phyloP scores from a whole-genome alignment of 805 yeast genomes.

The Yarrowia keelungensis region DNA sequence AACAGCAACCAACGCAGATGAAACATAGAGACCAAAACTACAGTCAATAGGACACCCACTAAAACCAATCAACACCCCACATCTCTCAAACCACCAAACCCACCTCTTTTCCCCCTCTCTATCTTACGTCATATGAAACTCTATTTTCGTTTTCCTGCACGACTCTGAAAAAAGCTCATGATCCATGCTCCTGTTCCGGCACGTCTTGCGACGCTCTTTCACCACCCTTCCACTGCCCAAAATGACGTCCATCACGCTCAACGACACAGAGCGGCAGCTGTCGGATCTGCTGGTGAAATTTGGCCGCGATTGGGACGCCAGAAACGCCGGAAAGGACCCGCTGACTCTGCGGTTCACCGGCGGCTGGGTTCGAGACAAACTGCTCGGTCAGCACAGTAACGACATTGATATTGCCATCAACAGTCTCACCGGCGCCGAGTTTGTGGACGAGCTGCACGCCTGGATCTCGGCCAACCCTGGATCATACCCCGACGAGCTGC shows the following conservation, averaged over 20 bases:
- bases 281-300: slow-evolving; percentile 48
- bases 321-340: slow-evolving; percentile 42
- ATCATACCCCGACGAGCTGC: slow-evolving; percentile 45
- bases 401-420: slow-evolving; percentile 94
- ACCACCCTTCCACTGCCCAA: not conserved
- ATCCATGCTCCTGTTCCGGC: not conserved
- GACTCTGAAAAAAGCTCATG: not conserved
- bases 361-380: slow-evolving; percentile 97
- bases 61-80: too few relatives aligned
- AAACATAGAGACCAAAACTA: too few relatives aligned
- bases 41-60: too few relatives aligned
- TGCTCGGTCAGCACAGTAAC: slow-evolving; percentile 77
- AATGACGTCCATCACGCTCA: slow-evolving; percentile 45
- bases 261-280: slow-evolving; percentile 47
- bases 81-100: too few relatives aligned
- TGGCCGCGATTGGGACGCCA: slow-evolving; percentile 44
- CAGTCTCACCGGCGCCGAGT: slow-evolving; percentile 80
- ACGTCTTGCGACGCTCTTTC: not conserved
- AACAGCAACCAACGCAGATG: too few relatives aligned
- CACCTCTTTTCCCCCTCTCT: too few relatives aligned
- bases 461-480: slow-evolving; percentile 52
- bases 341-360: slow-evolving; percentile 81
- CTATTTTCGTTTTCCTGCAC: not conserved
- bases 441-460: slow-evolving; percentile 69
- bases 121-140: too few relatives aligned